Evolutionary conservation across 2,329 filamentous ascomycete species (phyloP).

Genomic region (Cordyceps cicadae): DNA sequence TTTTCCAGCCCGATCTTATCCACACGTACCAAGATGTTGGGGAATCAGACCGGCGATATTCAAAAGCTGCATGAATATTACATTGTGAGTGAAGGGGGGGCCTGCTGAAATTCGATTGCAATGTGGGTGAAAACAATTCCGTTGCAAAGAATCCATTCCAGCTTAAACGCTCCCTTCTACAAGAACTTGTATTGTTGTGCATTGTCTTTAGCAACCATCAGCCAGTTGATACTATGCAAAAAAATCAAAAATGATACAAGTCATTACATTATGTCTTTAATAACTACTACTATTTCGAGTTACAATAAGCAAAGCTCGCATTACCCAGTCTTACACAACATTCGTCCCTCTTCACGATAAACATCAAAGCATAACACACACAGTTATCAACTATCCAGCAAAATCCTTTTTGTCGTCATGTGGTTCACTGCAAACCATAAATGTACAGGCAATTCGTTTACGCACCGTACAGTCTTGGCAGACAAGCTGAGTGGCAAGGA

Average conservation of each 20-base stretch:
- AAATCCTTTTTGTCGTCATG: background rate
- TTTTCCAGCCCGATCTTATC: background rate
- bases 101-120: no score
- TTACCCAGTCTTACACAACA: background rate
- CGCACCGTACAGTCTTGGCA: background rate
- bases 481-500: background rate
- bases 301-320: background rate
- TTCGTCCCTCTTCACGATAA: background rate
- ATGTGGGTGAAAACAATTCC: no score
- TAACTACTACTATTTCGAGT: background rate
- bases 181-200: no score
- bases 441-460: background rate
- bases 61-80: background rate
- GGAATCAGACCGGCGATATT: background rate
- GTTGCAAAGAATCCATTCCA: no score
- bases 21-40: background rate
- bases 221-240: background rate
- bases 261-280: slow-evolving; percentile 6
- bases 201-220: background rate
- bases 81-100: no score
- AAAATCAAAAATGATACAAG: background rate
- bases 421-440: background rate
- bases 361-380: background rate
- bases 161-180: no score
- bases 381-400: background rate